Conservation (phyloP, 2,329 filamentous ascomycete species). For the Esteya vermicola region DNA sequence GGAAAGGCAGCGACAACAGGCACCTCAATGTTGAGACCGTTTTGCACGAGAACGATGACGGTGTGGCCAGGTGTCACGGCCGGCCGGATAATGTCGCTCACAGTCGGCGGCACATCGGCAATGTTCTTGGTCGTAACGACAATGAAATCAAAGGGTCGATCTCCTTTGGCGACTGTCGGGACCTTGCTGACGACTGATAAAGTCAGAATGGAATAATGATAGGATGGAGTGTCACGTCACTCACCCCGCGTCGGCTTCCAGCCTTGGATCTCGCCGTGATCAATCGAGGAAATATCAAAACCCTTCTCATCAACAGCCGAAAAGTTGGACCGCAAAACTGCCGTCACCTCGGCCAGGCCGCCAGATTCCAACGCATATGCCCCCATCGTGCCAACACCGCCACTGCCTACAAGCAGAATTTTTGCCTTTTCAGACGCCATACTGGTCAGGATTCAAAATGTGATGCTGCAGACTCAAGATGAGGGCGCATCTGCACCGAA, state of each 20-base stretch:
- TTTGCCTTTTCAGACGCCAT: too few species aligned
- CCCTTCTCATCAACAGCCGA: conserved; percentile 4
- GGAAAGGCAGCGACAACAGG: conserved; percentile 6
- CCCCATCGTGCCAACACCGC: conserved; percentile 7
- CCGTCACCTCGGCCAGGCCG: conserved; percentile 7
- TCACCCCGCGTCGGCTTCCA: conserved; percentile 4
- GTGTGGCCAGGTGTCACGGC: conserved; percentile 7
- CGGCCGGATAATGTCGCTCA: conserved; percentile 6
- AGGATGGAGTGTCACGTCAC: background rate
- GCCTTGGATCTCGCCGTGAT: conserved; percentile 4
- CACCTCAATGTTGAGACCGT: conserved; percentile 9
- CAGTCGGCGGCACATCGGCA: conserved; percentile 6
- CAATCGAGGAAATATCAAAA: conserved; percentile 5
- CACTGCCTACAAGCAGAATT: conserved; percentile 7
- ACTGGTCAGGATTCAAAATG: too few species aligned
- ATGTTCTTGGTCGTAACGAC: conserved; percentile 9
- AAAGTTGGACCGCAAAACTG: conserved; percentile 9
- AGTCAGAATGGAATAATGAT: background rate
- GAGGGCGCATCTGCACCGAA: too few species aligned
- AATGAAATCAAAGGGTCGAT: conserved; percentile 6
- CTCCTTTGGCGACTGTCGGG: conserved; percentile 1
- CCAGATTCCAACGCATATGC: conserved; percentile 7
- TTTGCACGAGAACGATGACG: conserved; percentile 8
- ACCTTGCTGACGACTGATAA: conserved; percentile 2
- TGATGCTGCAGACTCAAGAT: too few species aligned